These are phyloP conservation scores for Cinnamomum chago DNA, from an alignment of 164 flowering plant genomes.

Conservation along the genomic window DNA sequence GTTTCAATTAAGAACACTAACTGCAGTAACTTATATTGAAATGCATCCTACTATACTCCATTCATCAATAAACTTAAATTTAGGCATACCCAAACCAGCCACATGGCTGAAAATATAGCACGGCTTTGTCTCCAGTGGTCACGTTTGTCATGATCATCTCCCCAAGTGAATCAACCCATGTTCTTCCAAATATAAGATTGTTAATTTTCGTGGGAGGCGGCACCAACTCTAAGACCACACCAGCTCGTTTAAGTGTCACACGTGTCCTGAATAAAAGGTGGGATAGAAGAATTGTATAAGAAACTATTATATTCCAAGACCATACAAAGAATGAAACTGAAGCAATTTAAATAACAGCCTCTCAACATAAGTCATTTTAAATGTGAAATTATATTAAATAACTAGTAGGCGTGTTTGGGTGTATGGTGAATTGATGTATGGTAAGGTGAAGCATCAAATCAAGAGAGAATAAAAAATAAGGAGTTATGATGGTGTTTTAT, in stretches of 20 bases:
- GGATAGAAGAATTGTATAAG: neutral
- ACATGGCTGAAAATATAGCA: conserved; percentile 45
- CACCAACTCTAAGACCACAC: conserved; percentile 43
- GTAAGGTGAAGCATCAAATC: too few relatives aligned
- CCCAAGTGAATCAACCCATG: conserved; percentile 80
- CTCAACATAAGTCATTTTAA: too few relatives aligned
- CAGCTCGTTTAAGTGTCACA: conserved; percentile 48
- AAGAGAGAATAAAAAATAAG: too few relatives aligned
- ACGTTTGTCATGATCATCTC: conserved; percentile 80
- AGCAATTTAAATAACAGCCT: neutral
- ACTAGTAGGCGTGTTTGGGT: too few relatives aligned
- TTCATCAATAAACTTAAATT: neutral
- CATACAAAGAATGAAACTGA: neutral
- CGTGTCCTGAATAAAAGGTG: conserved; percentile 47
- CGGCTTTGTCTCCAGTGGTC: conserved; percentile 48
- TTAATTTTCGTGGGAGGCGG: conserved; percentile 81
- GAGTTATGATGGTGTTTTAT: too few relatives aligned
- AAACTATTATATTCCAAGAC: neutral
- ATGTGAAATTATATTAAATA: too few relatives aligned
- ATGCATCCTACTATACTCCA: neutral
- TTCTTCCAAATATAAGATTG: conserved; percentile 82
- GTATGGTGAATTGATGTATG: too few relatives aligned
- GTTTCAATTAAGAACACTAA: neutral
- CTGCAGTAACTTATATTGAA: neutral
- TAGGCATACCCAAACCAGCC: conserved; percentile 50